Base-by-base conservation (phyloP, 192 early-diverging fungal genomes). In the Coemansia umbellata region DNA sequence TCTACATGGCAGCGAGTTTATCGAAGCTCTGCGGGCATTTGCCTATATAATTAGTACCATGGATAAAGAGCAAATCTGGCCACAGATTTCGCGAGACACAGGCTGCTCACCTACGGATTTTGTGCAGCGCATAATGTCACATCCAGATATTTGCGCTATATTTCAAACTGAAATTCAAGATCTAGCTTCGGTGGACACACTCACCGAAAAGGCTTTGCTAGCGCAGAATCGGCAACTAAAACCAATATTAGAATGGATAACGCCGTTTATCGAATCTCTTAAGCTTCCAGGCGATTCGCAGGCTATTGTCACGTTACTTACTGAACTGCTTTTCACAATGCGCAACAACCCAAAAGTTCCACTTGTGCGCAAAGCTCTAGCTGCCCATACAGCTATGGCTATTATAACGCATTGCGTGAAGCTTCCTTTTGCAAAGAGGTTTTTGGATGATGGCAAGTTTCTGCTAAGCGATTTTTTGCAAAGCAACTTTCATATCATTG, bases 201-300 rank as follows among this genome's bases (percentile, higher is more conserved):
- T 66, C 15, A 43, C 37, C 42, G 62, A 57, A 13, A 58, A 48
- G 18, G 24, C 33, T 4, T 42, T 76, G 2, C 11, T 23, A 26
- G 14, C 17, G 4, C 56, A 52, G 24, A 56, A 56, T 19, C 57
- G 58, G 28, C 49, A 57, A 4, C 54, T 69, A 33, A 53, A 58
- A 15, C 61, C 73, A 0, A 57, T 65, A 6, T 37, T 64, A 7
- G 73, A 69, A 8, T 76, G 73, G 73, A 59, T 76, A 5, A 66
- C 58, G 26, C 73, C 73, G 18, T 69, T 76, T 42, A 53, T 76
- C 26, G 58, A 33, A 17, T 76, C 73, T 10, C 50, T 76, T 47
- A 28, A 37, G 5, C 32, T 76, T 21, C 66, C 73, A 0, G 18
- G 41, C 0, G 66, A 75, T 22, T 13, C 47, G 22, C 45, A 47